Evolutionary conservation across 257 asterid species (phyloP), one percentile per base, ranked within the genome.

Genomic region (Sherardia arvensis): DNA sequence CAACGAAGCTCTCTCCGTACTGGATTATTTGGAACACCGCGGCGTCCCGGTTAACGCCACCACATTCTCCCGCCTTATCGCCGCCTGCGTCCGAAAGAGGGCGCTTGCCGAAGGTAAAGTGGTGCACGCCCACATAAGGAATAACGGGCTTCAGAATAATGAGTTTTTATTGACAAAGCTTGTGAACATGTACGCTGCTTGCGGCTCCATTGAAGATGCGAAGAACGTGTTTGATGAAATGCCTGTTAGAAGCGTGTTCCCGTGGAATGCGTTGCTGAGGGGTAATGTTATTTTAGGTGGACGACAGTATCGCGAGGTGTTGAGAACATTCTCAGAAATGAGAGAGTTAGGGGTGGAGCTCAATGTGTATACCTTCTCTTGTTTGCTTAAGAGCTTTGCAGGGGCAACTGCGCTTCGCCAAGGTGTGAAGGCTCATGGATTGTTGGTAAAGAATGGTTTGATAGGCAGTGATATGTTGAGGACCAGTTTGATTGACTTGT

Each of bases 201-300:
- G 95, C 66, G 97, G 95, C 47, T 85, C 90, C 15, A 55, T 76
- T 36, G 91, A 81, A 26, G 97, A 89, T 67, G 97, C 97, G 18
- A 72, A 78, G 72, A 77, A 36, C 68, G 73, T 89, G 83, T 84
- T 92, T 57, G 97, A 80, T 22, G 71, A 66, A 61, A 87, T 89
- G 91, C 64, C 54, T 28, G 85, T 71, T 1, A 77, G 64, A 43
- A 87, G 88, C 69, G 94, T 92, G 45, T 87, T 84, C 51, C 88
- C 97, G 11, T 92, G 99, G 97, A 92, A 92, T 48, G 99, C 97
- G 1, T 76, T 89, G 72, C 97, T 89, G 38, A 82, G 95, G 85
- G 99, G 99, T 5, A 87, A 78, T 71, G 95, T 92, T 62, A 63
- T 89, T 53, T 30, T 76, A 78, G 99, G 99, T 38, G 76, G 79